phyloP scores from a whole-genome alignment of 257 asterid genomes.

The Galeopsis tetrahit region DNA sequence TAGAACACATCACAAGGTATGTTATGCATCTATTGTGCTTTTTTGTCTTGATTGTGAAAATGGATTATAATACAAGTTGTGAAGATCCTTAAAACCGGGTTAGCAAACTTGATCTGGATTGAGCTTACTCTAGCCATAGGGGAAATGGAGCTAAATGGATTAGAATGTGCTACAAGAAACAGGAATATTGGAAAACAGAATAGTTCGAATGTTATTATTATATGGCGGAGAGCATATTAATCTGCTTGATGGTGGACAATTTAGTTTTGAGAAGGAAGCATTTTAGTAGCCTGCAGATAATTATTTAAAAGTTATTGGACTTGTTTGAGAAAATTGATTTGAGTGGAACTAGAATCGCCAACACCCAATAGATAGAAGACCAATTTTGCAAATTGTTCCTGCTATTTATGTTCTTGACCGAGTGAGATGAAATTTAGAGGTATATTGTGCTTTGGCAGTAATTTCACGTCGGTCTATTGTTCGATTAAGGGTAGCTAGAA shows the following conservation, averaged over 20 bases:
- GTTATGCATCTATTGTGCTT: conserved; percentile 3
- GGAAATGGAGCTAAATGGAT: conserved; percentile 15
- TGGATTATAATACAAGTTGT: conserved; percentile 18
- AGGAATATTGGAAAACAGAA: background rate
- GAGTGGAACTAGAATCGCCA: no score
- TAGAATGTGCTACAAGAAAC: conserved; percentile 3
- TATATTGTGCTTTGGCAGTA: conserved; percentile 20
- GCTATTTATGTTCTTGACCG: conserved; percentile 13
- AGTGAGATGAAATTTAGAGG: conserved; percentile 15
- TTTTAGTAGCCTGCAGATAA: background rate
- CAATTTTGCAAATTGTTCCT: no score
- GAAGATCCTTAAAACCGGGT: background rate
- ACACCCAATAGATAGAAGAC: no score
- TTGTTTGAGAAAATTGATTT: no score
- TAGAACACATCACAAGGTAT: conserved; percentile 71
- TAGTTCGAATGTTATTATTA: background rate
- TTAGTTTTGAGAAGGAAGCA: conserved; percentile 10
- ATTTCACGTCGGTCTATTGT: conserved; percentile 7
- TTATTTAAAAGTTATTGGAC: no score
- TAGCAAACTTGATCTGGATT: conserved; percentile 10
- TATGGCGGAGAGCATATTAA: conserved; percentile 9
- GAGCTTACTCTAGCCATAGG: conserved; percentile 11
- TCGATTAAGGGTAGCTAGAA: conserved; percentile 1
- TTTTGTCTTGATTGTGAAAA: conserved; percentile 19
- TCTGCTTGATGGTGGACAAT: conserved; percentile 18